phyloP scores from a whole-genome alignment of 2,329 filamentous ascomycete genomes.

The Leptoxyphium fumago region DNA sequence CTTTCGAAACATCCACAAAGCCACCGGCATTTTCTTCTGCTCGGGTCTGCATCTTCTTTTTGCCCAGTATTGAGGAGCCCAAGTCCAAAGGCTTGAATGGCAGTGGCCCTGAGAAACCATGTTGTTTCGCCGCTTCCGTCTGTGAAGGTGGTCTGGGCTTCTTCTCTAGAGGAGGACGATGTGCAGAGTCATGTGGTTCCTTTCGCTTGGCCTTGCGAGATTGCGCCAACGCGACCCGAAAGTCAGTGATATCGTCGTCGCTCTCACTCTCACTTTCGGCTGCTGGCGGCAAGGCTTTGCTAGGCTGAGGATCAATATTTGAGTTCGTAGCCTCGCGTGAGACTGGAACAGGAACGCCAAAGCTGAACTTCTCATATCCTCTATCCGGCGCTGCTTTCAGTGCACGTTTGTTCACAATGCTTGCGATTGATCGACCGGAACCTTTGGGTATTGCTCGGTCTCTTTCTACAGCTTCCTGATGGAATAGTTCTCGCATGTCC shows the following conservation, averaged over 20 bases:
- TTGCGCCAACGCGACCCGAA: constrained; percentile 60
- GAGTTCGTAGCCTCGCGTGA: constrained; percentile 22
- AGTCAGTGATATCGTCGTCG: constrained; percentile 64
- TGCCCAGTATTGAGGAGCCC: constrained; percentile 42
- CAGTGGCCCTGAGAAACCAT: constrained; percentile 60
- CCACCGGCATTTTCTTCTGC: constrained; percentile 46
- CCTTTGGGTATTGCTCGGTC: constrained; percentile 29
- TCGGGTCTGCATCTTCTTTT: constrained; percentile 37
- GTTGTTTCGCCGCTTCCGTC: constrained; percentile 30
- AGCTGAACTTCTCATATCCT: constrained; percentile 23
- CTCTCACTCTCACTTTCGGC: constrained; percentile 24
- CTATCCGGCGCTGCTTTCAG: constrained; percentile 39
- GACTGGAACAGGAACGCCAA: constrained; percentile 17
- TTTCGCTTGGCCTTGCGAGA: constrained; percentile 37
- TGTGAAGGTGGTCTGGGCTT: constrained; percentile 23
- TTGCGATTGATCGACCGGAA: constrained; percentile 47
- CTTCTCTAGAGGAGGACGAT: constrained; percentile 3
- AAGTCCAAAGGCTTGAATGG: constrained; percentile 76
- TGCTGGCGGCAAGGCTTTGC: neutral
- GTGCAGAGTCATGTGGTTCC: constrained; percentile 7
- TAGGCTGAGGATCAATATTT: neutral
- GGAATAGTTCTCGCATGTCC: constrained; percentile 31
- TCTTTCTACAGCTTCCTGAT: constrained; percentile 28
- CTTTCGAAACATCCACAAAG: constrained; percentile 34
- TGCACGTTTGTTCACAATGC: constrained; percentile 59